phyloP scores from a whole-genome alignment of 2,329 filamentous ascomycete genomes.

The Fusarium papillatum region DNA sequence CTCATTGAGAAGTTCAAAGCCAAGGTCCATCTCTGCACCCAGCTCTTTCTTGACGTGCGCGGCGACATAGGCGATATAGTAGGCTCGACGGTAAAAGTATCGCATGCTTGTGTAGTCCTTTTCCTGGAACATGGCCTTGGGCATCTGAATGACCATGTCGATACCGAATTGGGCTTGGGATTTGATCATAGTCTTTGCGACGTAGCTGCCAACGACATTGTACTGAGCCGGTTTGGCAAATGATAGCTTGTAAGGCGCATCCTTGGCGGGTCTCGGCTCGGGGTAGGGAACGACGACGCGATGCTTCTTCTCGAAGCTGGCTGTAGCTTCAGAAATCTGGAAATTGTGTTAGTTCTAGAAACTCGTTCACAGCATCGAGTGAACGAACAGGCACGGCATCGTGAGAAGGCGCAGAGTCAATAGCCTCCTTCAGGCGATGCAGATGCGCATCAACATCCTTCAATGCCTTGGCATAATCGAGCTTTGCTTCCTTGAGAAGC shows the following conservation, averaged over 20 bases:
- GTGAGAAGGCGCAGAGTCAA: slow-evolving; percentile 65
- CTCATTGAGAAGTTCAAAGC: slow-evolving; percentile 77
- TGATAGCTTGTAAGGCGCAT: slow-evolving; percentile 85
- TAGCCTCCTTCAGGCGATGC: slow-evolving; percentile 64
- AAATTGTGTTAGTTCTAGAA: slow-evolving; percentile 29
- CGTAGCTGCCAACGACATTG: slow-evolving; percentile 92
- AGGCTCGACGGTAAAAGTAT: slow-evolving; percentile 95
- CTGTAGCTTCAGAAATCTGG: slow-evolving; percentile 77
- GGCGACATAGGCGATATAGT: slow-evolving; percentile 88
- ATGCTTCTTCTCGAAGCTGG: slow-evolving; percentile 75
- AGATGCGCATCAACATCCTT: slow-evolving; percentile 63
- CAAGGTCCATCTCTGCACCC: slow-evolving; percentile 66
- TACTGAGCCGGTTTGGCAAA: slow-evolving; percentile 83
- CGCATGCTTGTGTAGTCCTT: slow-evolving; percentile 95
- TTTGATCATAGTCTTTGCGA: slow-evolving; percentile 80
- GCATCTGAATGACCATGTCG: slow-evolving; percentile 92
- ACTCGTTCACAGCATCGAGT: neutral
- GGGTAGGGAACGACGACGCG: slow-evolving; percentile 87
- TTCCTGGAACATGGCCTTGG: slow-evolving; percentile 83
- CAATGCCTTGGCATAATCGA: slow-evolving; percentile 65
- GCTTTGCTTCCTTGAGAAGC: slow-evolving; percentile 66
- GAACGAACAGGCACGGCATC: slow-evolving; percentile 63
- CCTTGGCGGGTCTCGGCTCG: slow-evolving; percentile 80
- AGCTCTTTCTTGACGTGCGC: slow-evolving; percentile 74
- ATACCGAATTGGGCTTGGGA: slow-evolving; percentile 71